Evolutionary conservation across 345 rosid genomes (phyloP), one percentile per base, ranked within the genome.

Genomic region (Euphorbia pulcherrima): DNA sequence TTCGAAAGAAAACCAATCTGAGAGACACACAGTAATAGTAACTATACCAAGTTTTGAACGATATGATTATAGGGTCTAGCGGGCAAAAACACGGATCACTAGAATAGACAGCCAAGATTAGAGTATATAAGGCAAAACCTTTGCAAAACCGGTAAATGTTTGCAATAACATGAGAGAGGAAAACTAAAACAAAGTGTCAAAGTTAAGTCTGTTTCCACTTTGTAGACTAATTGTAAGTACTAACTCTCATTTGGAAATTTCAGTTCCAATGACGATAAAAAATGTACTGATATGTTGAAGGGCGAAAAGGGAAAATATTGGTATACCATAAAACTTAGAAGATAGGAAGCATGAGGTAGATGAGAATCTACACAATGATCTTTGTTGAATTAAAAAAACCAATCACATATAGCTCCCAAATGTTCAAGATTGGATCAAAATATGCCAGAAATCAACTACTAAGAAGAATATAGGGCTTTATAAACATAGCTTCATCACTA

Each of bases 1-100:
- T 62, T 78, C 69, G 88, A 80, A 63, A 86, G 88, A 71, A 74
- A 80, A 65, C 69, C 86, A 63, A 88, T 84, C 93, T 88, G 78
- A 52, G 51, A 53, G 73, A 44, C 30, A 61, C 52, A 73, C 16
- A 20, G 51, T 41, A 13, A 72, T 41, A 23, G 37, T 51, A 21
- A 65, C 16, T 28, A 37, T 2, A n/a, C n/a, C n/a, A n/a, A n/a
- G n/a, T n/a, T n/a, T 41, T 17, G 12, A 52, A 46, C 30, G 28
- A 2, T 11, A 12, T n/a, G 8, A 67, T 60, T 8, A 4, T 7
- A 2, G 11, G 9, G 13, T 28, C 24, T 58, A 55, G 17, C 3
- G 20, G 21, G 39, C 41, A 30, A 7, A 40, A 6, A 54, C 10
- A 5, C 12, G 21, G 53, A 67, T 11, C 41, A 65, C 29, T 16